These are phyloP conservation scores for Alternaria ethzedia DNA, from an alignment of 2,329 filamentous ascomycete genomes.

Conservation along the genomic window DNA sequence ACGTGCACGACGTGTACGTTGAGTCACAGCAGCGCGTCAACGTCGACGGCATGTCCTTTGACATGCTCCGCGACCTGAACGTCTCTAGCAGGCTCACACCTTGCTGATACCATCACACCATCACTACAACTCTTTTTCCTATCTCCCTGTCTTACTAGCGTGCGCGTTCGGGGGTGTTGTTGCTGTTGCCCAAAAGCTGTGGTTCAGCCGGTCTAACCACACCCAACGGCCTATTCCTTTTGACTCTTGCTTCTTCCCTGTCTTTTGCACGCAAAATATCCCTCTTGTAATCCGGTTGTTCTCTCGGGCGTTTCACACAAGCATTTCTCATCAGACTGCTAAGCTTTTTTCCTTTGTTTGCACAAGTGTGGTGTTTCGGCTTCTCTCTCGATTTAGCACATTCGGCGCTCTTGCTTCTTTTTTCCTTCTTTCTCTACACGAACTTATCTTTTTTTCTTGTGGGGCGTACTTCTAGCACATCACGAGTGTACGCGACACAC, in stretches of 20 bases:
- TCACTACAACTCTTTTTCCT: neutral
- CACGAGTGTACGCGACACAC: conserved; percentile 35
- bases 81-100: conserved; percentile 33
- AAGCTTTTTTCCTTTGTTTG: conserved; percentile 4
- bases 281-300: conserved; percentile 29
- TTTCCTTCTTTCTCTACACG: neutral
- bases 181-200: conserved; percentile 9
- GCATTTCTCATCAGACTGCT: conserved; percentile 19
- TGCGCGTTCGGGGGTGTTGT: conserved; percentile 5
- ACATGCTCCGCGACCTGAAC: conserved; percentile 40
- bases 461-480: conserved; percentile 22
- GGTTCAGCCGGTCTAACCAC: conserved; percentile 38
- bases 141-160: conserved; percentile 22
- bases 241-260: conserved; percentile 11
- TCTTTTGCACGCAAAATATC: conserved; percentile 7
- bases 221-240: conserved; percentile 4
- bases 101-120: conserved; percentile 17
- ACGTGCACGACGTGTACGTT: conserved; percentile 40
- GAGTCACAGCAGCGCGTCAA: conserved; percentile 42
- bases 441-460: conserved; percentile 4
- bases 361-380: conserved; percentile 2
- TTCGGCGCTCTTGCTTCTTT: conserved; percentile 5
- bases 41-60: conserved; percentile 46
- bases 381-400: neutral
- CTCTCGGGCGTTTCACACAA: neutral